These are phyloP conservation scores for Intubia oerlemansii DNA, from an alignment of 2,329 filamentous ascomycete species.

Conservation along the genomic window DNA sequence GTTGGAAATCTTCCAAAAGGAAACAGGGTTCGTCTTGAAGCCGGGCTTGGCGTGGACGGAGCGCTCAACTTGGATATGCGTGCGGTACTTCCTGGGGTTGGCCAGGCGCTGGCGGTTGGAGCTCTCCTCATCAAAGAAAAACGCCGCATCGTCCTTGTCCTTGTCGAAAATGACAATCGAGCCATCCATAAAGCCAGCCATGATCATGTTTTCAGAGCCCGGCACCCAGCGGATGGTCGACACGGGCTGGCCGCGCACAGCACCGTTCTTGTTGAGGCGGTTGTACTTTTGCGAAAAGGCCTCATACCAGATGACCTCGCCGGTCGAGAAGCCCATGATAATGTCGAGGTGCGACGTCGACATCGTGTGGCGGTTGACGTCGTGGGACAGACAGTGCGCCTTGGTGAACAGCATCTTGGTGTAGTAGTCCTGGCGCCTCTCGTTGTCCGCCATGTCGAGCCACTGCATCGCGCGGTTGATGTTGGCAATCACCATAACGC, in stretches of 20 bases:
- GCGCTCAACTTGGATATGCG: conserved; percentile 55
- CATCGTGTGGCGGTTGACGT: conserved; percentile 72
- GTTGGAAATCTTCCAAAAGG: conserved; percentile 81
- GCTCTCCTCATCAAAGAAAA: conserved; percentile 45
- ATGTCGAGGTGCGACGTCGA: conserved; percentile 64
- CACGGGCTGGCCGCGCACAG: conserved; percentile 70
- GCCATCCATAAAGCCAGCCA: conserved; percentile 83
- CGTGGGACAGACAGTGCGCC: conserved; percentile 84
- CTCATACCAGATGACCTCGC: conserved; percentile 97
- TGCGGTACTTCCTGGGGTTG: conserved; percentile 15
- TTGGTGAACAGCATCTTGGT: conserved; percentile 96
- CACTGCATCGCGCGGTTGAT: conserved; percentile 92
- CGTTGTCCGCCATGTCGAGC: conserved; percentile 70
- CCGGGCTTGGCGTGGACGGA: conserved; percentile 89
- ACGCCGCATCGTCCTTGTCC: conserved; percentile 75
- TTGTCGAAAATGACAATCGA: conserved; percentile 90
- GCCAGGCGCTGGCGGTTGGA: conserved; percentile 32
- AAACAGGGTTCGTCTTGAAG: conserved; percentile 69
- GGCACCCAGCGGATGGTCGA: conserved; percentile 85
- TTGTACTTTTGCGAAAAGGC: conserved; percentile 91
- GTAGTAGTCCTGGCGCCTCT: conserved; percentile 62
- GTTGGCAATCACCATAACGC: conserved; percentile 81
- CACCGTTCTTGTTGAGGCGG: conserved; percentile 87
- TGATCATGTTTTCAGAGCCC: conserved; percentile 77
- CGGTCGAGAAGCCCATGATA: conserved; percentile 87